These are phyloP conservation scores for Termitomyces sp. DNA, from an alignment of 768 basidiomycete genomes.

Conservation along the genomic window DNA sequence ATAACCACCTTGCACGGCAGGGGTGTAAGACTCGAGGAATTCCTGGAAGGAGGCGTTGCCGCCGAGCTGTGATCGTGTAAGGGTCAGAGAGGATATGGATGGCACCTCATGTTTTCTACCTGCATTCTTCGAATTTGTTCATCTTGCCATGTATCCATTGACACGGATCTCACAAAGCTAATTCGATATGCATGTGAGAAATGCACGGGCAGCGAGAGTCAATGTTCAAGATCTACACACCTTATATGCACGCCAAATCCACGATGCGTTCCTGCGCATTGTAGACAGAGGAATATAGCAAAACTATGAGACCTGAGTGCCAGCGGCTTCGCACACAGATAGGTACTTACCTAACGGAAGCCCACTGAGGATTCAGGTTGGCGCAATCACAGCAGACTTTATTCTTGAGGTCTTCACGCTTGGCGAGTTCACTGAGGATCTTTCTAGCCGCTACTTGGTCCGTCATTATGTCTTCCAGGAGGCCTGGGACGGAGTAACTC, in stretches of 20 bases:
- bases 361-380: slow-evolving; percentile 95
- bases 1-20: slow-evolving; percentile 65
- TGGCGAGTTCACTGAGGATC: slow-evolving; percentile 68
- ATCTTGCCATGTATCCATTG: slow-evolving; percentile 95
- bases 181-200: slow-evolving; percentile 17
- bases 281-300: slow-evolving; percentile 88
- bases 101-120: slow-evolving; percentile 31
- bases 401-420: slow-evolving; percentile 67
- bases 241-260: slow-evolving; percentile 94
- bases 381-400: slow-evolving; percentile 76
- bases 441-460: slow-evolving; percentile 68
- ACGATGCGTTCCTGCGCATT: slow-evolving; percentile 79
- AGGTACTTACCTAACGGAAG: slow-evolving; percentile 59
- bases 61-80: slow-evolving; percentile 51
- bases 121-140: slow-evolving; percentile 89
- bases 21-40: slow-evolving; percentile 69
- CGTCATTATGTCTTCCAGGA: slow-evolving; percentile 26
- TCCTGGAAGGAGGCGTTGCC: slow-evolving; percentile 81
- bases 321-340: slow-evolving; percentile 3
- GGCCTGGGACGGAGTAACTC: neutral
- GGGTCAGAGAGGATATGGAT: neutral
- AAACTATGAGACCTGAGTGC: slow-evolving; percentile 40
- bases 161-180: slow-evolving; percentile 88
- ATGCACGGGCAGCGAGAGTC: slow-evolving; percentile 6
- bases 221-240: slow-evolving; percentile 25